Base-by-base conservation (phyloP, 176 grass and related monocot genomes). In the Thalia dealbata region DNA sequence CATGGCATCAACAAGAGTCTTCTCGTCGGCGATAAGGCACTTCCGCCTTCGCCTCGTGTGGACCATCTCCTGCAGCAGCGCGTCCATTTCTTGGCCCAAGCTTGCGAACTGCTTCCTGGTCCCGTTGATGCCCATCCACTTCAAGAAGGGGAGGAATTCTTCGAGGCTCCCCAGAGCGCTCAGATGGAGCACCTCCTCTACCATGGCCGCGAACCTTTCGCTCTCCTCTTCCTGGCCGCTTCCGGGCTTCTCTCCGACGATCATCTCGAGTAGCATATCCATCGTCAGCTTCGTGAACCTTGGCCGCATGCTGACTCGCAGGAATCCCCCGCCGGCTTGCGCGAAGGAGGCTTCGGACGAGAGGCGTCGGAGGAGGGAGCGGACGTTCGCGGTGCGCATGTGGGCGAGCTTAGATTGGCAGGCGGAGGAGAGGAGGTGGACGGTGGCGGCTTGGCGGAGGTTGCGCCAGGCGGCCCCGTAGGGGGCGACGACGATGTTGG, bases 381-480 rank as follows among this genome's bases (percentile, higher is more conserved):
- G 19, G 24, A 72, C 48, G 9, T 72, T 5, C 10, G 45, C 70
- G 3, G 14, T 14, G 0, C 48, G 70, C 11, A 24, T 14, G 7
- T 11, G n/a, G 10, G 70, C 13, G 48, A 72, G 48, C 11, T 14
- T 6, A 48, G 25, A 10, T 7, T 44, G 19, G 12, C 35, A 32
- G 14, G 51, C 19, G 11, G 3, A 3, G 54, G 72, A 74, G 32
- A 74, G 11, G 3, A 74, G 2, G 14, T 14, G 25, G 54, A 74
- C 3, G 52, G 72, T 43, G 72, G 32, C 54, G 30, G 43, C 25
- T 3, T 32, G 72, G 19, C 54, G 72, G 11, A 61, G 51, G 72
- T 15, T 44, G 72, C 19, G 19, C 72, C 72, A 74, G 19, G n/a
- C 26, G 18, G 52, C 18, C 29, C 72, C 52, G 32, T 61, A 74